phyloP scores from a whole-genome alignment of 768 basidiomycete genomes.

The Termitomyces sp. region DNA sequence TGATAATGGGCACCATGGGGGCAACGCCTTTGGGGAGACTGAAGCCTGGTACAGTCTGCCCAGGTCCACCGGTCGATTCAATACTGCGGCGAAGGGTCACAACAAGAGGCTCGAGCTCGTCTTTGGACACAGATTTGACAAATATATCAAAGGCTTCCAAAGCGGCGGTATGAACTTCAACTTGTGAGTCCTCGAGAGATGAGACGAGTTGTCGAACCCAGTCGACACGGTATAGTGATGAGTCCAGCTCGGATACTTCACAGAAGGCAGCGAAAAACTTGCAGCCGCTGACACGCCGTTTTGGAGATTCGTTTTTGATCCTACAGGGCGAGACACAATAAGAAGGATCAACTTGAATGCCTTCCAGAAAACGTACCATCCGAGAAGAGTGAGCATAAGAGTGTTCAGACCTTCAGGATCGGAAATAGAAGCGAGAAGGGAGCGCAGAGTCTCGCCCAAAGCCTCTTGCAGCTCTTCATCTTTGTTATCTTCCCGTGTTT shows the following conservation, averaged over 20 bases:
- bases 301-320: constrained; percentile 73
- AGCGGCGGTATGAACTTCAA: constrained; percentile 77
- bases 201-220: constrained; percentile 92
- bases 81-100: constrained; percentile 86
- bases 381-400: constrained; percentile 83
- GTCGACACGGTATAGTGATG: constrained; percentile 83
- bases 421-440: constrained; percentile 72
- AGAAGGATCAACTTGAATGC: neutral
- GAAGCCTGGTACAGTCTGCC: constrained; percentile 81
- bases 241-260: constrained; percentile 77
- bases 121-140: constrained; percentile 88
- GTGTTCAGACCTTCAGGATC: constrained; percentile 90
- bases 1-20: constrained; percentile 81
- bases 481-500: constrained; percentile 63
- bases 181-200: constrained; percentile 73
- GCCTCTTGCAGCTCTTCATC: constrained; percentile 71
- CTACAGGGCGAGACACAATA: constrained; percentile 33
- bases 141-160: constrained; percentile 83
- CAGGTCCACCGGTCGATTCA: constrained; percentile 79
- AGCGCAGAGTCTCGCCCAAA: constrained; percentile 70
- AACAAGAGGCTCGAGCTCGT: constrained; percentile 88
- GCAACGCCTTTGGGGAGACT: constrained; percentile 79
- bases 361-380: constrained; percentile 59
- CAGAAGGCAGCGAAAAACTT: constrained; percentile 80
- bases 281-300: constrained; percentile 76